phyloP scores from a whole-genome alignment of 306 rosid genomes.

The Cicer arietinum region DNA sequence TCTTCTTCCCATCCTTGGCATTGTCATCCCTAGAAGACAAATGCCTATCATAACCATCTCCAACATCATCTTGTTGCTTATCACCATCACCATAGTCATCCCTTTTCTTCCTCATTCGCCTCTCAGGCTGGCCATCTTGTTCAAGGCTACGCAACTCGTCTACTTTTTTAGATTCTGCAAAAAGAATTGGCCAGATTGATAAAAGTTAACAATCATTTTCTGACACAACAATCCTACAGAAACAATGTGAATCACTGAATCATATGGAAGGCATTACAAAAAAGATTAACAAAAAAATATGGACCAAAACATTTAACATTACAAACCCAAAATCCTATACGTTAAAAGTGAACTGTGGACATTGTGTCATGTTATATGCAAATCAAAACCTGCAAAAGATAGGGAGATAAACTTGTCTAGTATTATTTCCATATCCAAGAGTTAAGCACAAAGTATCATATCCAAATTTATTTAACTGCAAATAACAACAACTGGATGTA shows the following conservation, averaged over 20 bases:
- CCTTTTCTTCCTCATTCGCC: conserved; percentile 69
- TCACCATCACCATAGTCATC: conserved; percentile 68
- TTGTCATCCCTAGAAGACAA: conserved; percentile 69
- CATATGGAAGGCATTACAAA: conserved; percentile 27
- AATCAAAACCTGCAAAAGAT: background rate
- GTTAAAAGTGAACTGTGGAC: background rate
- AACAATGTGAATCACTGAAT: conserved; percentile 22
- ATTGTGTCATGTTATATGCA: background rate
- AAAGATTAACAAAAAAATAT: conserved; percentile 2
- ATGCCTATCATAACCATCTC: conserved; percentile 64
- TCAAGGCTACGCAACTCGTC: conserved; percentile 76
- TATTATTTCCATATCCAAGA: conserved; percentile 10
- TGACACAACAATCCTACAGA: conserved; percentile 23
- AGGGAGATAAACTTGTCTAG: background rate
- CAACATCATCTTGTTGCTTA: conserved; percentile 66
- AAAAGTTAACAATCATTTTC: conserved; percentile 33
- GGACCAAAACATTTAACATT: no score
- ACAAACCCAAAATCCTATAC: background rate
- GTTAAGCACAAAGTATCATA: conserved; percentile 8
- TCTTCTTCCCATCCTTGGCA: conserved; percentile 72
- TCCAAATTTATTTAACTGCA: background rate
- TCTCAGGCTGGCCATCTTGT: conserved; percentile 72
- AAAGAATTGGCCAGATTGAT: conserved; percentile 33
- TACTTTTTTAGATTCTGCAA: conserved; percentile 61
- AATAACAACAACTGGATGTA: background rate